These are phyloP conservation scores for Telfairia occidentalis DNA, from an alignment of 331 rosid genomes.

Conservation along the genomic window DNA sequence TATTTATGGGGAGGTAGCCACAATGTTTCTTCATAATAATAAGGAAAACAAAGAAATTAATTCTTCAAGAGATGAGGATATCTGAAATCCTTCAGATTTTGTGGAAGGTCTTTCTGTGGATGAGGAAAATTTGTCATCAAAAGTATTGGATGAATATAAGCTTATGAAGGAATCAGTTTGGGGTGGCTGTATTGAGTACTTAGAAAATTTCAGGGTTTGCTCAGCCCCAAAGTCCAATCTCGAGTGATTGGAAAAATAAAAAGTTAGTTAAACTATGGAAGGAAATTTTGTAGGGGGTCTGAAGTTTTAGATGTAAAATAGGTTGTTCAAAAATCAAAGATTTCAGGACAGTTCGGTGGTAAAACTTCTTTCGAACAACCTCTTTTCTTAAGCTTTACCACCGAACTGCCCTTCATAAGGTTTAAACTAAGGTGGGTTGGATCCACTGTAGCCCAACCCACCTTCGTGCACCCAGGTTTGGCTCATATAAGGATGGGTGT, in stretches of 20 bases:
- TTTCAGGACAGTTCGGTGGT: neutral
- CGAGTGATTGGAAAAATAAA: neutral
- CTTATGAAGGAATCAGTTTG: neutral
- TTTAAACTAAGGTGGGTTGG: too few relatives aligned
- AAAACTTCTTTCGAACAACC: neutral
- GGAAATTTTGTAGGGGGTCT: neutral
- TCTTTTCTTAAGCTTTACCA: too few relatives aligned
- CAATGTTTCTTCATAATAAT: neutral
- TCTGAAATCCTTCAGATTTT: too few relatives aligned
- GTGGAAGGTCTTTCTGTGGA: neutral
- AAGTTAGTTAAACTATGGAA: neutral
- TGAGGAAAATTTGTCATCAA: neutral
- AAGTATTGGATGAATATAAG: neutral
- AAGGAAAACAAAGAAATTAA: neutral
- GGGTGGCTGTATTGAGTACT: neutral
- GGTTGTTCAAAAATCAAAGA: neutral
- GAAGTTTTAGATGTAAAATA: neutral
- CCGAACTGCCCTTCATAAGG: too few relatives aligned
- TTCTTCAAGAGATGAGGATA: too few relatives aligned
- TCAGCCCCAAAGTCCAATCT: neutral
- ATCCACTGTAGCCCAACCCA: too few relatives aligned
- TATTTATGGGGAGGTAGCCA: neutral
- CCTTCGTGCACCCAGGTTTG: too few relatives aligned
- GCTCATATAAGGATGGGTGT: too few relatives aligned
- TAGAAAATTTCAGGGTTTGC: neutral